These are phyloP conservation scores for Lentinula sp. DNA, from an alignment of 768 basidiomycete species.

Conservation along the genomic window DNA sequence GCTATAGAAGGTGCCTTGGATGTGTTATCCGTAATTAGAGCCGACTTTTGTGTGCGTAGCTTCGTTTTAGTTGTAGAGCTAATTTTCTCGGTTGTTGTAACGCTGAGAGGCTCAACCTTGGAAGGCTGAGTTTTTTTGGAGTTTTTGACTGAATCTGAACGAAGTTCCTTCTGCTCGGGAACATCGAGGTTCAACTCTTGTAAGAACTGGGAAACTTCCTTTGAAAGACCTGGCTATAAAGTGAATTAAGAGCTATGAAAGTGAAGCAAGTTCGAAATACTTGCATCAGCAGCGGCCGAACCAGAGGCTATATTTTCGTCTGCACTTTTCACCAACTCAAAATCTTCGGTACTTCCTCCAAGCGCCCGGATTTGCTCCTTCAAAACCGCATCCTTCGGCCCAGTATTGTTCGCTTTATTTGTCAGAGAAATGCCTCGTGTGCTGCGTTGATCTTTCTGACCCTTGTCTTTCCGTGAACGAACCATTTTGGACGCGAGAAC, in stretches of 20 bases:
- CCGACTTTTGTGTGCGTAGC: background rate
- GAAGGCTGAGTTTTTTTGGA: conserved; percentile 11
- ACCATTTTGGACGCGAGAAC: conserved; percentile 9
- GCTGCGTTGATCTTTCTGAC: background rate
- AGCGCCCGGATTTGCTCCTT: conserved; percentile 32
- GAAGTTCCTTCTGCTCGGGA: conserved; percentile 1
- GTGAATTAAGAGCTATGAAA: background rate
- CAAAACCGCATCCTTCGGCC: conserved; percentile 13
- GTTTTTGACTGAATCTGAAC: conserved; percentile 4
- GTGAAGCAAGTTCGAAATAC: background rate
- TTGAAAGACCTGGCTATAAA: conserved; percentile 31
- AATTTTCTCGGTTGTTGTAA: background rate
- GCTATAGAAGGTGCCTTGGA: background rate
- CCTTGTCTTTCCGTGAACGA: conserved; percentile 12
- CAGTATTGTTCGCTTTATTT: conserved; percentile 9
- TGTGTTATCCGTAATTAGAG: background rate
- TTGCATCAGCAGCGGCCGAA: conserved; percentile 25
- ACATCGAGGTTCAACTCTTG: conserved; percentile 29
- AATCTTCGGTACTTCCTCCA: conserved; percentile 43
- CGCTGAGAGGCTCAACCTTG: background rate
- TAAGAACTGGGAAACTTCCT: conserved; percentile 42
- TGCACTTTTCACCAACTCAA: conserved; percentile 35
- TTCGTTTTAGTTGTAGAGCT: background rate
- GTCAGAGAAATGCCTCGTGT: conserved; percentile 6
- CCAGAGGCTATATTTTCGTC: conserved; percentile 24